phyloP scores from a whole-genome alignment of 2,329 filamentous ascomycete species.

The Talaromyces piceae region DNA sequence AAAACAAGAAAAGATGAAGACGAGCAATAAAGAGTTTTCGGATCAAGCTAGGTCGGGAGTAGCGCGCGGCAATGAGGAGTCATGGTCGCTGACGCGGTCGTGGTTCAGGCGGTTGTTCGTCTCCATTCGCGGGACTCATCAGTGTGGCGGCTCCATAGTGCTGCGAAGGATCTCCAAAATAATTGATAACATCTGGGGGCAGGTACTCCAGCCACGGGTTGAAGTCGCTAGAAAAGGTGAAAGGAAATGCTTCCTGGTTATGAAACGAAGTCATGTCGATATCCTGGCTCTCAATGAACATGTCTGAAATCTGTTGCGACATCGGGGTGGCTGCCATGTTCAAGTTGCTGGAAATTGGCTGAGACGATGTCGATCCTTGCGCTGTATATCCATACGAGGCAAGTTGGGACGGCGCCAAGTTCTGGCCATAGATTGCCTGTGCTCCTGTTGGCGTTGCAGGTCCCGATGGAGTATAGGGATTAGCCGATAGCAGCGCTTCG shows the following conservation, averaged over 20 bases:
- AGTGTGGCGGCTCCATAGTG: not conserved
- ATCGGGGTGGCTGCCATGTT: constrained; percentile 5
- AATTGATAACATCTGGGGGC: constrained; percentile 54
- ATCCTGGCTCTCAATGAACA: constrained; percentile 70
- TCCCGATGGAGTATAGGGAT: not conserved
- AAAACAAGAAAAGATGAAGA: not conserved
- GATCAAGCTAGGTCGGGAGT: not conserved
- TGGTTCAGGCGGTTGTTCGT: not conserved
- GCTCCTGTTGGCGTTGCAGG: not conserved
- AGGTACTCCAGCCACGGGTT: constrained; percentile 71
- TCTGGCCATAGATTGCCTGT: constrained; percentile 1
- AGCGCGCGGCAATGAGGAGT: not conserved
- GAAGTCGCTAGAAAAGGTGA: constrained; percentile 48
- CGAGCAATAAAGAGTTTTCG: not conserved
- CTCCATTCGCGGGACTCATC: constrained; percentile 1
- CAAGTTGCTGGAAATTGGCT: not conserved
- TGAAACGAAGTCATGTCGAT: constrained; percentile 63
- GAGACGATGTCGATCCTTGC: not conserved
- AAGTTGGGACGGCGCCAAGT: constrained; percentile 1
- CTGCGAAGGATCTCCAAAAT: constrained; percentile 38
- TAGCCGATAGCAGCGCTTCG: not conserved
- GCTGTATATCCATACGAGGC: constrained; percentile 1
- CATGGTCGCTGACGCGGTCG: not conserved
- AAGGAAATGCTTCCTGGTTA: constrained; percentile 31
- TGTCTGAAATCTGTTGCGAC: constrained; percentile 26